Percentiles rank a stretch among this genome's conserved stretches.
phyloP scores from a whole-genome alignment of 2,329 filamentous ascomycete genomes.

The Tothia fuscella region DNA sequence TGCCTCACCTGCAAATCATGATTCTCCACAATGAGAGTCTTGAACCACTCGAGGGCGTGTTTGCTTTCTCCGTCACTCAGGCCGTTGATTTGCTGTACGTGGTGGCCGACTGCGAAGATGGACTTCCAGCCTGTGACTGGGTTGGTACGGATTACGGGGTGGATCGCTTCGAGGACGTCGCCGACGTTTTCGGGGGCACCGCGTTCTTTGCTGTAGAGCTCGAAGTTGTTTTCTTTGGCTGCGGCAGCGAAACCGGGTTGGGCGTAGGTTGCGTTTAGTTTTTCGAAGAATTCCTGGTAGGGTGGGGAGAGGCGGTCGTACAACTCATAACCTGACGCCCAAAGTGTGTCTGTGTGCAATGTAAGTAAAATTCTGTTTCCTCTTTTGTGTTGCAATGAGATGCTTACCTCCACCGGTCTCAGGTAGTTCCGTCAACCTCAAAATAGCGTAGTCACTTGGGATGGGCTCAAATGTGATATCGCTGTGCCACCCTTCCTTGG shows the following conservation, averaged over 20 bases:
- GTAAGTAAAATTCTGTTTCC: background rate
- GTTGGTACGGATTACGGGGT: constrained; percentile 49
- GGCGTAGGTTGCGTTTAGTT: constrained; percentile 33
- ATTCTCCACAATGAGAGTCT: constrained; percentile 32
- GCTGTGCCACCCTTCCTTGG: constrained; percentile 41
- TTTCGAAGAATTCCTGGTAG: constrained; percentile 37
- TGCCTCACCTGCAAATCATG: constrained; percentile 40
- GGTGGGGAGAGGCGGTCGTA: constrained; percentile 39
- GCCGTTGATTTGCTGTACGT: constrained; percentile 31
- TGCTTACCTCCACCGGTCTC: constrained; percentile 31
- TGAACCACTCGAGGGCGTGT: constrained; percentile 32
- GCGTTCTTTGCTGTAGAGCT: constrained; percentile 35
- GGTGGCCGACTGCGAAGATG: constrained; percentile 35
- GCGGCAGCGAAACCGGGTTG: constrained; percentile 32
- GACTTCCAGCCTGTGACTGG: constrained; percentile 53
- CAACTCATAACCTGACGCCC: constrained; percentile 29
- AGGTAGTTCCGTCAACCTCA: constrained; percentile 46
- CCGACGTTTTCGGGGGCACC: constrained; percentile 46
- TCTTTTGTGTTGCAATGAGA: background rate
- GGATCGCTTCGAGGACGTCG: constrained; percentile 35
- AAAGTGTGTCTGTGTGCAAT: constrained; percentile 20
- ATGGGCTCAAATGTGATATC: constrained; percentile 55
- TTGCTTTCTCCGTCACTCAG: constrained; percentile 32
- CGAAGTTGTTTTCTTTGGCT: constrained; percentile 27
- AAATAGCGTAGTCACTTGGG: constrained; percentile 50